phyloP scores from a whole-genome alignment of 495 filamentous ascomycete genomes.

The Copromyces sp. region DNA sequence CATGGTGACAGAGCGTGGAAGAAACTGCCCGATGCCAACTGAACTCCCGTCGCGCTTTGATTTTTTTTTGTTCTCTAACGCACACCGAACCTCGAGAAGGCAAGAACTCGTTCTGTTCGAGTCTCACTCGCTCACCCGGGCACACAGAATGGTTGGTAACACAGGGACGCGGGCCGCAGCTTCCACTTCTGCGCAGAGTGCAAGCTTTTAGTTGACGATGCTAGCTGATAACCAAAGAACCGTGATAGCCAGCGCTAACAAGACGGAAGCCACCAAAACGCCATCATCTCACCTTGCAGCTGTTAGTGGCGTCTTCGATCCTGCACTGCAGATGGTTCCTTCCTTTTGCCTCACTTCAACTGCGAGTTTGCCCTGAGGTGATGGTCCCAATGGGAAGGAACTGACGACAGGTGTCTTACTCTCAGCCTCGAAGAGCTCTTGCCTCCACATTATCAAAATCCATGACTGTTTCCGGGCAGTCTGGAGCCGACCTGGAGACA shows the following conservation, averaged over 20 bases:
- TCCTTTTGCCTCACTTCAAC: not conserved
- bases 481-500: not conserved
- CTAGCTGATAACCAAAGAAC: not conserved
- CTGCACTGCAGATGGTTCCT: not conserved
- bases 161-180: not conserved
- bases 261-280: not conserved
- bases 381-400: not conserved
- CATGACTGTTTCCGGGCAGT: not conserved
- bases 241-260: not conserved
- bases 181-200: not conserved
- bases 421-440: not conserved
- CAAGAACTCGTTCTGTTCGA: not conserved
- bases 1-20: not conserved
- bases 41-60: not conserved
- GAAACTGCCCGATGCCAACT: not conserved
- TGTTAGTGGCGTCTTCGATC: not conserved
- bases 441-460: not conserved
- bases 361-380: not conserved
- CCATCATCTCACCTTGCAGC: not conserved
- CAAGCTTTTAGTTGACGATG: not conserved
- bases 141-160: not conserved
- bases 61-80: not conserved
- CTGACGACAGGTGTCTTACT: not conserved
- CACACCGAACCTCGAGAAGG: not conserved
- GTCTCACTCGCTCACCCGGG: not conserved